Evolutionary conservation across 1,139 yeast species (phyloP).

Genomic region (Lodderomyces metapsilosis): DNA sequence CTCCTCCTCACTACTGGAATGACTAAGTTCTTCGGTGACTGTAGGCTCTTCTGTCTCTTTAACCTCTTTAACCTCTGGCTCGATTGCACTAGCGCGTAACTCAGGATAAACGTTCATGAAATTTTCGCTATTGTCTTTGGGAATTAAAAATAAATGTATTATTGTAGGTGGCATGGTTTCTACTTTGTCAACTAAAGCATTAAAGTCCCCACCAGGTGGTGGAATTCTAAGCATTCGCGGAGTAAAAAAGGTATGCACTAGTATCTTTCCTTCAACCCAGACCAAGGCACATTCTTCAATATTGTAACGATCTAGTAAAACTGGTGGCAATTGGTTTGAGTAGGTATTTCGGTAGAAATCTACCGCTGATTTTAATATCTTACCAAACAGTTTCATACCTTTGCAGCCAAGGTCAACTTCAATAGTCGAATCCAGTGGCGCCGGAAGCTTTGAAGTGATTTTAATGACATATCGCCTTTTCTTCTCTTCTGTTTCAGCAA

Average conservation of each 20-base stretch:
- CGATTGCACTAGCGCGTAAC: constrained; percentile 19
- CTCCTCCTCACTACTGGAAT: constrained; percentile 9
- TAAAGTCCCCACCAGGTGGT: constrained; percentile 26
- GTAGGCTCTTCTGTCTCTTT: constrained; percentile 10
- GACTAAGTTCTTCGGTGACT: constrained; percentile 8
- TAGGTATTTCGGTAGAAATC: constrained; percentile 17
- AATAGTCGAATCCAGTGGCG: constrained; percentile 15
- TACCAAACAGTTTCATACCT: constrained; percentile 29
- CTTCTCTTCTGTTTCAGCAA: constrained; percentile 27
- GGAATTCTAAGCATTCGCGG: constrained; percentile 42
- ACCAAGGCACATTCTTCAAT: constrained; percentile 24
- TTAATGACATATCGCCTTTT: constrained; percentile 31
- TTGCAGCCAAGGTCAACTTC: constrained; percentile 30
- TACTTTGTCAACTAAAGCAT: constrained; percentile 15
- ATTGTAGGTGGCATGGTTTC: constrained; percentile 22
- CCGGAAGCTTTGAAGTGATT: constrained; percentile 30
- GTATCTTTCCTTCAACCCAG: constrained; percentile 44
- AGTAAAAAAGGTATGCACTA: constrained; percentile 39
- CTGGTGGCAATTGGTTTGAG: constrained; percentile 3
- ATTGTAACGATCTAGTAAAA: constrained; percentile 12
- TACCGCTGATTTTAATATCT: constrained; percentile 17
- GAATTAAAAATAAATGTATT: constrained; percentile 36
- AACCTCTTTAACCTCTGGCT: constrained; percentile 10
- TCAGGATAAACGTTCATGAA: constrained; percentile 34
- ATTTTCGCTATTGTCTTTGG: constrained; percentile 19